These are phyloP conservation scores for Heterobasidion annosum DNA, from an alignment of 1,284 basidiomycete genomes.

Conservation along the genomic window DNA sequence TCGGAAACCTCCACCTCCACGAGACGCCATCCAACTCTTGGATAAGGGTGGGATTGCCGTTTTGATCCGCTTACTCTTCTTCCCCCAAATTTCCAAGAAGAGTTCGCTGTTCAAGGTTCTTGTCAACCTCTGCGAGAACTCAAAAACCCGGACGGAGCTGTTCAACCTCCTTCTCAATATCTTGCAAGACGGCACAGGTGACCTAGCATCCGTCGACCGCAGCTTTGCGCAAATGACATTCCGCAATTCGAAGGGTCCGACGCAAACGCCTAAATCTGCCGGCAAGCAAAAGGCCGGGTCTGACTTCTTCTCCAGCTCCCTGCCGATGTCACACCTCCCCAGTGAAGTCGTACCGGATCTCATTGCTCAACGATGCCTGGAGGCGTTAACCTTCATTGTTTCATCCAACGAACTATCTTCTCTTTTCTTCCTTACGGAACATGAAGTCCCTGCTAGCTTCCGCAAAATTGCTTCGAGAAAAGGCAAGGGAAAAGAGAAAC, in stretches of 20 bases:
- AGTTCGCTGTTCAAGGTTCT: constrained; percentile 85
- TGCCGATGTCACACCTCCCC: constrained; percentile 56
- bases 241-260: constrained; percentile 48
- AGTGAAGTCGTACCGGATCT: constrained; percentile 84
- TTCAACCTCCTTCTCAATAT: constrained; percentile 91
- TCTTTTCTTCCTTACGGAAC: constrained; percentile 90
- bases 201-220: constrained; percentile 86
- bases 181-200: constrained; percentile 91
- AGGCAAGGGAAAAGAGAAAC: constrained; percentile 90
- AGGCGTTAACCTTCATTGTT: constrained; percentile 83
- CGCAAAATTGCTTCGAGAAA: constrained; percentile 67
- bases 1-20: constrained; percentile 45
- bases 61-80: constrained; percentile 91
- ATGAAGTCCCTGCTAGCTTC: constrained; percentile 75
- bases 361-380: constrained; percentile 87
- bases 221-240: constrained; percentile 92
- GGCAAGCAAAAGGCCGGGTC: constrained; percentile 57
- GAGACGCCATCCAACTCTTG: constrained; percentile 90
- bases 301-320: constrained; percentile 38
- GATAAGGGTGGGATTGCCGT: constrained; percentile 89
- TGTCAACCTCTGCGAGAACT: constrained; percentile 93
- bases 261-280: constrained; percentile 52
- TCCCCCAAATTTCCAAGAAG: constrained; percentile 88
- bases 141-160: constrained; percentile 84
- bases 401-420: constrained; percentile 76